Base-by-base conservation (phyloP, 2,329 filamentous ascomycete species). In the Diaporthe capsici region DNA sequence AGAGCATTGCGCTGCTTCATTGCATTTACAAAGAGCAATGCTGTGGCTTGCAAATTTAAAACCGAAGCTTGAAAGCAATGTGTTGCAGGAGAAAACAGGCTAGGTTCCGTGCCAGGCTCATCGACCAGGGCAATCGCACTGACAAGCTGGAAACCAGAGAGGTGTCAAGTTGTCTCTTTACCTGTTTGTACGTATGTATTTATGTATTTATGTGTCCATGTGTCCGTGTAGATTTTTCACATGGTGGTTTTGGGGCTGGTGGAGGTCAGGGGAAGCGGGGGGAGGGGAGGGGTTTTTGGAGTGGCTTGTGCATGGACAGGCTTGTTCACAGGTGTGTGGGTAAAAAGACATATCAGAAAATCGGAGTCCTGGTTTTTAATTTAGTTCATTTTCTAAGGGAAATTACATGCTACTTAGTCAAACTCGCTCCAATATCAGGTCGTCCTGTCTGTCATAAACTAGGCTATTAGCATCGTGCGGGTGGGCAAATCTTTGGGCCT, bases 181-280 rank as follows among this genome's bases (percentile, higher is more conserved):
- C 15, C 15, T 61, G 55, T 72, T 51, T 65, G 44, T 65, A 53
- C 20, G 71, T 65, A 47, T 55, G 71, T 58, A 58, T 58, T 37
- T 58, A 58, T 57, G 51, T 73, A 65, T 73, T 39, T 39, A 70
- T 42, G 49, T 65, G 65, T 68, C 47, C 65, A 55, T 49, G 70
- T 61, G 47, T 22, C 37, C 47, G 47, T 65, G 71, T 73, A 73
- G 58, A 63, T 57, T 39, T 51, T 51, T 65, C 28, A 57, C 47
- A 65, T 44, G 58, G 71, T 28, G 53, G 28, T 63, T 63, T 42
- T 12, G 25, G 47, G 44, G 47, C 2, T 39, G 58, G 34, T 34
- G 34, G 34, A 57, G 61, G 42, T 22, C 28, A 44, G 55, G 22
- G 28, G 44, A 39, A 68, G 17, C 31, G n/a, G 44, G 20, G 6